Evolutionary conservation across 805 yeast species (phyloP), one percentile per base, ranked within the genome.

Genomic region (Pichia gijzeniarum): DNA sequence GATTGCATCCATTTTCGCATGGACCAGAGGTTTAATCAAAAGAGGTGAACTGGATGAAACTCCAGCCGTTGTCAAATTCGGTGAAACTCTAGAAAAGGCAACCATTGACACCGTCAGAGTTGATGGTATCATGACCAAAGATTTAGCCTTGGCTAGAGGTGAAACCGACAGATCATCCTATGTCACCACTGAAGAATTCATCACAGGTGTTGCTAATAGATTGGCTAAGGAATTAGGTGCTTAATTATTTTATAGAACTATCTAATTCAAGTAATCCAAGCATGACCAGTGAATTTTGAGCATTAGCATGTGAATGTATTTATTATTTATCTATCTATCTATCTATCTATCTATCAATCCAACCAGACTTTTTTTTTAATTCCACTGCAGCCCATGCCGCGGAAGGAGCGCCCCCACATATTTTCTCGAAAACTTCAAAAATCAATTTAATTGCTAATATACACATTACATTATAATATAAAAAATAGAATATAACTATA

Each of bases 1-100:
- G 16, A 91, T 91, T 67, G 98, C 98, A 3, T 89, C 96, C 13
- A 91, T 91, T 56, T 91, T 84, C 62, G 98, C 98, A 27, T 91
- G 98, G 98, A 75, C 95, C 32, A 82, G 95, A 61, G 98, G 98
- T 61, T 68, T 91, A 41, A 79, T 80, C 53, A 96, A 90, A 71
- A 85, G 98, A 71, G 98, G 97, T 57, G 81, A 76, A 60, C 73
- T 91, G 49, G 98, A 91, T 66, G 68, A 69, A 43, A 89, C 96
- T 36, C 93, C 95, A 16, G 93, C 82, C 25, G 96, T 91, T 38
- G 77, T 79, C 47, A 68, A 77, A 56, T 91, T 91, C 63, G 98
- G 86, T 52, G 73, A 85, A 56, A 64, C 69, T 41, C 72, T 91
- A 54, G 97, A 91, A 72, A 69, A 74, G 62, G 95, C 96, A 44